Conservation (phyloP, 129 eudicot genomes). For the Logfia minima region DNA sequence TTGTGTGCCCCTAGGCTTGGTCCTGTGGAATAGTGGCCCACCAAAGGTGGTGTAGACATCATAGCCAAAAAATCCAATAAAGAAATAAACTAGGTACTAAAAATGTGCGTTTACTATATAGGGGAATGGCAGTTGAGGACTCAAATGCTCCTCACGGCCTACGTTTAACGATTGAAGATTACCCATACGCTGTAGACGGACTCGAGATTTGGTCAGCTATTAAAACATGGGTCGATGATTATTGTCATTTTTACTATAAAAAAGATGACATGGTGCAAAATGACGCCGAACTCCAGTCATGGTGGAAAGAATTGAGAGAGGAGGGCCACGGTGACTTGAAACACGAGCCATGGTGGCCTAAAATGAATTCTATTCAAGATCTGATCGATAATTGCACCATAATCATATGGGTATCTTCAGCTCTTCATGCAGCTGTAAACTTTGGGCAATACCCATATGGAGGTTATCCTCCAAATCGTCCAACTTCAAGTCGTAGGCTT, state of each 20-base stretch:
- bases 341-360: conserved; percentile 69
- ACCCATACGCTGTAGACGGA: conserved; percentile 61
- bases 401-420: conserved; percentile 58
- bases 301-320: conserved; percentile 59
- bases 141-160: conserved; percentile 39
- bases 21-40: no score
- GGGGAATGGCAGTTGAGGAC: conserved; percentile 67
- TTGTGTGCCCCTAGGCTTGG: no score
- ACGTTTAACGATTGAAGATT: conserved; percentile 52
- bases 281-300: conserved; percentile 50
- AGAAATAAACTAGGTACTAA: neutral
- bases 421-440: conserved; percentile 68
- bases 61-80: no score
- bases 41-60: no score
- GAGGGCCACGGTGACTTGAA: conserved; percentile 58
- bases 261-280: conserved; percentile 35
- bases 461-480: conserved; percentile 56
- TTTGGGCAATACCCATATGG: conserved; percentile 63
- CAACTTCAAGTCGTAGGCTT: conserved; percentile 44
- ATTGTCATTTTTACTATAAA: conserved; percentile 49
- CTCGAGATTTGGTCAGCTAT: conserved; percentile 64
- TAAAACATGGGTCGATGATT: conserved; percentile 46
- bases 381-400: conserved; percentile 45
- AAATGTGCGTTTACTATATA: conserved; percentile 1
- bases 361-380: conserved; percentile 34